Percentiles rank a stretch among this genome's conserved stretches.
Conservation (phyloP, 2,329 filamentous ascomycete species). For the Sarocladiaceae sp. region DNA sequence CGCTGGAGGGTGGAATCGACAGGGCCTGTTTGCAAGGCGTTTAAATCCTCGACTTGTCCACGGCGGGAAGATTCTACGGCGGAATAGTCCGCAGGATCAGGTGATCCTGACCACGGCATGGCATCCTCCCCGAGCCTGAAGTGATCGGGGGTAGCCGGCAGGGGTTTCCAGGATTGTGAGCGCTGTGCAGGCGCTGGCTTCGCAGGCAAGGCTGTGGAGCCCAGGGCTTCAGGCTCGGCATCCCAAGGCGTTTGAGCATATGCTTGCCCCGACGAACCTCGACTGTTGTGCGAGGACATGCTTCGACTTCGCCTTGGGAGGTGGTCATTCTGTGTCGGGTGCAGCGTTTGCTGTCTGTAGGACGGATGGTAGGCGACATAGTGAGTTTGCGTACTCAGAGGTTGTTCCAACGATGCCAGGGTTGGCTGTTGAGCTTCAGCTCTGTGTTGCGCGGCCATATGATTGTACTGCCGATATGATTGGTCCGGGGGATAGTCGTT, state of each 20-base stretch:
- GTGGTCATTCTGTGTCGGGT: not conserved
- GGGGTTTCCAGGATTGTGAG: conserved; percentile 33
- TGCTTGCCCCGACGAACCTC: conserved; percentile 46
- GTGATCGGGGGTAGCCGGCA: conserved; percentile 34
- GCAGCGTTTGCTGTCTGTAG: not conserved
- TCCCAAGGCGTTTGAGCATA: conserved; percentile 45
- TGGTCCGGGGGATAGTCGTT: not conserved
- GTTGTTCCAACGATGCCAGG: not conserved
- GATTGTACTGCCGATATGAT: not conserved
- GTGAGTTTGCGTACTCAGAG: too few species aligned
- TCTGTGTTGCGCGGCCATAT: not conserved
- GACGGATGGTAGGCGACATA: not conserved
- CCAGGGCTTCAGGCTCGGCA: conserved; percentile 25
- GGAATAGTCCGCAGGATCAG: conserved; percentile 1
- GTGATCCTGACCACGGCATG: conserved; percentile 38
- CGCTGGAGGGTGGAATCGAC: not conserved
- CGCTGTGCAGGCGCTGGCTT: conserved; percentile 15
- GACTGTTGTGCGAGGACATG: conserved; percentile 30
- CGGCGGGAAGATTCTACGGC: not conserved
- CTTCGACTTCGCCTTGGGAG: conserved; percentile 14
- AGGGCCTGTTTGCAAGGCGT: not conserved
- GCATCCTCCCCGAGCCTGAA: conserved; percentile 39
- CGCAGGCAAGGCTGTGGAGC: conserved; percentile 21
- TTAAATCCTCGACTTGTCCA: not conserved
- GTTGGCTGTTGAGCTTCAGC: not conserved